Percentiles rank a stretch among this genome's conserved stretches.
Evolutionary conservation across 768 basidiomycete species (phyloP).

Genomic region (Albatrellus ellisii): DNA sequence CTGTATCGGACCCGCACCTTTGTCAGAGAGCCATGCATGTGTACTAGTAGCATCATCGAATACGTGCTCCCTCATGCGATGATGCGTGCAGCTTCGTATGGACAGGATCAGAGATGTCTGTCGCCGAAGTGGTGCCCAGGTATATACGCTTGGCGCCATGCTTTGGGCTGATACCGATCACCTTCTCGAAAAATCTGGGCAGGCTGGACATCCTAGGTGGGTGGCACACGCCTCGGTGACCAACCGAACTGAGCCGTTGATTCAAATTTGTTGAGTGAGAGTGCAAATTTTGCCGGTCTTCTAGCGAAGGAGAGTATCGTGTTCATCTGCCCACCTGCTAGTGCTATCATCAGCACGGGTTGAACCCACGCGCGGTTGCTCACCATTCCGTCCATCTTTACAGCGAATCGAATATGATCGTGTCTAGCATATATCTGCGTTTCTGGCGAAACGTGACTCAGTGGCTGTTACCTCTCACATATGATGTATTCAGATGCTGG

Average conservation of each 20-base stretch:
- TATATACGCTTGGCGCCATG: constrained; percentile 19
- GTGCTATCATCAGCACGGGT: constrained; percentile 88
- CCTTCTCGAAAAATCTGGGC: no score
- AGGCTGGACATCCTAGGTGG: constrained; percentile 91
- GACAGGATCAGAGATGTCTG: constrained; percentile 85
- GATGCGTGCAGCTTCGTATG: constrained; percentile 52
- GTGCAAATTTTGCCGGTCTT: constrained; percentile 63
- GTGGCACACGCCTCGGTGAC: constrained; percentile 2
- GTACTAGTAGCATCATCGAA: background rate
- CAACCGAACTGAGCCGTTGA: background rate
- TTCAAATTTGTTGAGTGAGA: constrained; percentile 81
- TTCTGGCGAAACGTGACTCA: background rate
- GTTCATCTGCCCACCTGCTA: constrained; percentile 83
- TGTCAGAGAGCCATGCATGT: constrained; percentile 79
- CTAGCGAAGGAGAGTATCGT: constrained; percentile 67
- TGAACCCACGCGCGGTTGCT: no score
- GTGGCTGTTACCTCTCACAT: background rate
- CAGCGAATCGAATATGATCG: constrained; percentile 92
- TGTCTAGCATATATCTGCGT: constrained; percentile 41
- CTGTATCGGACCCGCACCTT: constrained; percentile 85
- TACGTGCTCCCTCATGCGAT: background rate
- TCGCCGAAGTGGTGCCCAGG: constrained; percentile 73
- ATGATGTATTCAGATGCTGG: constrained; percentile 69
- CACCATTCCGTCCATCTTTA: no score
- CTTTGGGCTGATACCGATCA: background rate